Evolutionary conservation across 352 stramenopile species (phyloP).

Genomic region (Phytophthora kernoviae): DNA sequence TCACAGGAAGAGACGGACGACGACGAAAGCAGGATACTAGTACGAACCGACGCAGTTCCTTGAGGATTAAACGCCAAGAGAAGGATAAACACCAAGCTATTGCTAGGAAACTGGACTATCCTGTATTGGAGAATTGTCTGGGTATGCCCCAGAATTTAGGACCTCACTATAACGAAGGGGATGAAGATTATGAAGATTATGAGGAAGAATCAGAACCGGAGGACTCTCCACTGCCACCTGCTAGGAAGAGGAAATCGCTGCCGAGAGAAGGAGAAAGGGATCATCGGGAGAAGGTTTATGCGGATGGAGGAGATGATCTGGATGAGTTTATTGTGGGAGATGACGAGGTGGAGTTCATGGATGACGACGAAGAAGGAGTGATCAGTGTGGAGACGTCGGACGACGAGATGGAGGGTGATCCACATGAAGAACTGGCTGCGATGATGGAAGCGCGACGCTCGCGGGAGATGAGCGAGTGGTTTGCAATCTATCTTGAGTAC

Average conservation of each 20-base stretch:
- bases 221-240: slow-evolving; percentile 8
- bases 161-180: slow-evolving; percentile 19
- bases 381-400: slow-evolving; percentile 62
- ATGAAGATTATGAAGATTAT: slow-evolving; percentile 27
- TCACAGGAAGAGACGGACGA: neutral
- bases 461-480: slow-evolving; percentile 78
- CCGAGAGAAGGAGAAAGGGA: slow-evolving; percentile 25
- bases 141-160: slow-evolving; percentile 35
- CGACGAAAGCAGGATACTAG: slow-evolving; percentile 13
- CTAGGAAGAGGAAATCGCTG: slow-evolving; percentile 25
- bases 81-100: slow-evolving; percentile 45
- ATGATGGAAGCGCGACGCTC: slow-evolving; percentile 49
- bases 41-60: slow-evolving; percentile 56
- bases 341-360: slow-evolving; percentile 88
- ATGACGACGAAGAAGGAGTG: slow-evolving; percentile 77
- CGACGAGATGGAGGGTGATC: slow-evolving; percentile 49
- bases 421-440: slow-evolving; percentile 42
- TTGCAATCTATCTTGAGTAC: slow-evolving; percentile 85
- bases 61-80: slow-evolving; percentile 56
- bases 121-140: slow-evolving; percentile 73
- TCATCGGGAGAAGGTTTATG: slow-evolving; percentile 43
- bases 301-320: slow-evolving; percentile 66
- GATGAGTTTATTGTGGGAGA: slow-evolving; percentile 84
- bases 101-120: slow-evolving; percentile 61
- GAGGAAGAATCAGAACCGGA: slow-evolving; percentile 39